A percentile compares a stretch with the other conserved stretches of the same genome.
phyloP scores from a whole-genome alignment of 2,329 filamentous ascomycete species.

The Ambrosiella beaveri region DNA sequence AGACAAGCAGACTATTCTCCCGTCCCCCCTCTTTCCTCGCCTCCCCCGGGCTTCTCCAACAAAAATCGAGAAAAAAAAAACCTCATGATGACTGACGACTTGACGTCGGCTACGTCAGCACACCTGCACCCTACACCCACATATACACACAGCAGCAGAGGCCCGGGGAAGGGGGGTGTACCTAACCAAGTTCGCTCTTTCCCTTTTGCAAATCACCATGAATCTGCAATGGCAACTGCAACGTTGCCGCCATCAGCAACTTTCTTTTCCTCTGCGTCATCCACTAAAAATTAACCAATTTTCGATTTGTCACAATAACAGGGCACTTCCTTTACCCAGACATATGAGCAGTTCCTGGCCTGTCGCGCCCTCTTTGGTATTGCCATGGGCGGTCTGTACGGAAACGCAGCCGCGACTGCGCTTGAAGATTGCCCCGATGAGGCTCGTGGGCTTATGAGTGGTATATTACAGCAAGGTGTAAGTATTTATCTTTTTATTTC shows the following conservation, averaged over 20 bases:
- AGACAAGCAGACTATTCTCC: too few relatives aligned
- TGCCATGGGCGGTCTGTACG: conserved; percentile 68
- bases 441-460: conserved; percentile 55
- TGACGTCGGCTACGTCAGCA: background rate
- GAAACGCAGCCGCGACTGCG: conserved; percentile 62
- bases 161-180: too few relatives aligned
- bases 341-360: conserved; percentile 54
- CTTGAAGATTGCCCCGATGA: conserved; percentile 55
- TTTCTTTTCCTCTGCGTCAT: background rate
- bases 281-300: background rate
- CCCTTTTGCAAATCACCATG: background rate
- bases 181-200: background rate
- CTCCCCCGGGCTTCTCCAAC: too few relatives aligned
- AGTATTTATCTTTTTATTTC: conserved; percentile 14
- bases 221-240: background rate
- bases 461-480: conserved; percentile 55
- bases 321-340: conserved; percentile 57
- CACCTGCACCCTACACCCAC: background rate
- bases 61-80: too few relatives aligned
- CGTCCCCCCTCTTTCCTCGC: too few relatives aligned
- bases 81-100: background rate
- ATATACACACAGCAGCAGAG: too few relatives aligned
- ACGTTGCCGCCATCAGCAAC: background rate
- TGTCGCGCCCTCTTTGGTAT: conserved; percentile 61
- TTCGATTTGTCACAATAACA: background rate